A percentile compares a stretch with the other conserved stretches of the same genome.
phyloP scores from a whole-genome alignment of 495 filamentous ascomycete species.

The Stereocaulon alpinum region DNA sequence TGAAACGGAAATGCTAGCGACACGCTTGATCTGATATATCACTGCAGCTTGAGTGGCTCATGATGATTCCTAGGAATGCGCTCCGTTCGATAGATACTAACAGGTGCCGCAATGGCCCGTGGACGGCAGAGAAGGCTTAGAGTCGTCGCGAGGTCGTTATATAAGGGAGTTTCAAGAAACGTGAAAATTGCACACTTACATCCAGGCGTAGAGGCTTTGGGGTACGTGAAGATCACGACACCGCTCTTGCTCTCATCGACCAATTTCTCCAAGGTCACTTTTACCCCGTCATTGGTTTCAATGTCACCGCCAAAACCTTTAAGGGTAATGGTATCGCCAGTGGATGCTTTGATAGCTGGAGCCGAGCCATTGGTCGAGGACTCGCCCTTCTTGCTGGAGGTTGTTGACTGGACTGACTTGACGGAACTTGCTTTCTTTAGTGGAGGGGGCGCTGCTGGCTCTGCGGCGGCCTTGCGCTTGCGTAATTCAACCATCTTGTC shows the following conservation, averaged over 20 bases:
- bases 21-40: too few species aligned
- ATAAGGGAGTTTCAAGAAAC: too few species aligned
- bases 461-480: slow-evolving; percentile 57
- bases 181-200: slow-evolving; percentile 51
- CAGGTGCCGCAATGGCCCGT: too few species aligned
- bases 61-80: too few species aligned
- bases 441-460: slow-evolving; percentile 36
- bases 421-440: slow-evolving; percentile 45
- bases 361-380: slow-evolving; percentile 25
- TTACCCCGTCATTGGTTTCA: slow-evolving; percentile 70
- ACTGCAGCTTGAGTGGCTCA: too few species aligned
- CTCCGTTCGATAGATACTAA: not conserved
- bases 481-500: slow-evolving; percentile 51
- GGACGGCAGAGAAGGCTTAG: too few species aligned
- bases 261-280: slow-evolving; percentile 64
- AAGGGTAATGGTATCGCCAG: slow-evolving; percentile 48
- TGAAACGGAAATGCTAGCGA: not conserved
- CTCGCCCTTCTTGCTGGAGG: slow-evolving; percentile 29
- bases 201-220: slow-evolving; percentile 86
- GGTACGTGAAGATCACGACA: slow-evolving; percentile 90
- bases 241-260: slow-evolving; percentile 75
- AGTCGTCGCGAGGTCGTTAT: too few species aligned
- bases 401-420: slow-evolving; percentile 40
- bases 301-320: slow-evolving; percentile 73
- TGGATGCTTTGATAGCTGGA: slow-evolving; percentile 13